Evolutionary conservation across 306 rosid species (phyloP).

Genomic region (Dryas drummondii): DNA sequence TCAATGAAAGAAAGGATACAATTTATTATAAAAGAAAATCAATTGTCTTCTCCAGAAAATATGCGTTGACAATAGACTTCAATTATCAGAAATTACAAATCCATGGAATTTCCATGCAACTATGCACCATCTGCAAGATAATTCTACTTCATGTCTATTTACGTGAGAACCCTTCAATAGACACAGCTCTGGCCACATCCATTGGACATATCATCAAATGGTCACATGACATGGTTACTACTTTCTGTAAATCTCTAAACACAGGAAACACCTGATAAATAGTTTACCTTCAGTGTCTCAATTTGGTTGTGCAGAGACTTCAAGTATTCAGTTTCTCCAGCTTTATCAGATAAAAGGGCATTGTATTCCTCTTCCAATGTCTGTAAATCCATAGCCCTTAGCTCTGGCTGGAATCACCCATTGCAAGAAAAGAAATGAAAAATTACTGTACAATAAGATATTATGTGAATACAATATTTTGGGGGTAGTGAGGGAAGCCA

Average conservation of each 20-base stretch:
- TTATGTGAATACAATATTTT: too few relatives aligned
- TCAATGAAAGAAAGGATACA: slow-evolving; percentile 23
- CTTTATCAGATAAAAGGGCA: slow-evolving; percentile 62
- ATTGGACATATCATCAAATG: neutral
- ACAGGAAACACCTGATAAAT: slow-evolving; percentile 6
- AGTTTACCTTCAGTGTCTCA: slow-evolving; percentile 61
- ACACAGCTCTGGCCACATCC: neutral
- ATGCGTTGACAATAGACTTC: neutral
- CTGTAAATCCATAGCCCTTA: slow-evolving; percentile 52
- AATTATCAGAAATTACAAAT: slow-evolving; percentile 20
- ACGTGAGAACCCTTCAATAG: neutral
- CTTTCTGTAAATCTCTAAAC: neutral
- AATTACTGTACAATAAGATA: neutral
- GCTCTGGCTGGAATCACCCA: slow-evolving; percentile 58
- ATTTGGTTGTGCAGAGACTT: slow-evolving; percentile 64
- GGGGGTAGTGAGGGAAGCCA: too few relatives aligned
- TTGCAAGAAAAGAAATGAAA: slow-evolving; percentile 11
- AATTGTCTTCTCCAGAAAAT: neutral
- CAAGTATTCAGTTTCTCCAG: slow-evolving; percentile 69
- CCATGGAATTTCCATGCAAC: slow-evolving; percentile 6
- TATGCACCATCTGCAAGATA: neutral
- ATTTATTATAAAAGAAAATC: slow-evolving; percentile 2
- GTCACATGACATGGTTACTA: neutral
- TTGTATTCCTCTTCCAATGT: slow-evolving; percentile 70
- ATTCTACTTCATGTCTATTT: slow-evolving; percentile 4